Evolutionary conservation across 257 asterid species (phyloP), one percentile per base, ranked within the genome.

Genomic region (Prunella vulgaris): DNA sequence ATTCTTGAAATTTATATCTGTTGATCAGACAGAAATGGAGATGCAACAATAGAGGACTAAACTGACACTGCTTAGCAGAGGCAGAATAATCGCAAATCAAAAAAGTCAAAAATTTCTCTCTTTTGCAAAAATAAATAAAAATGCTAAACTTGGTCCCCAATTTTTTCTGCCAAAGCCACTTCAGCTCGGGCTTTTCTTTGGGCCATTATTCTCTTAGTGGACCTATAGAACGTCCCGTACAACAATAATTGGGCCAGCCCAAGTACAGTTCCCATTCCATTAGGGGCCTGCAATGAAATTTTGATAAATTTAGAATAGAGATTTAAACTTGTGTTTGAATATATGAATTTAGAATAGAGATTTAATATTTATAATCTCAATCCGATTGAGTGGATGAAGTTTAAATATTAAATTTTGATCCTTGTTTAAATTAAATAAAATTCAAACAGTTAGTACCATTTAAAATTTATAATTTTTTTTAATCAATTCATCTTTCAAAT

Each of bases 241-340:
- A 94, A 69, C 2, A 89, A 1, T 6, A 94, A 66, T n/a, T 94
- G 99, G 66, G 86, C 88, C 79, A 89, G 79, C 61, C 94, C 98
- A 42, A 94, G 91, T 5, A 80, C 6, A 0, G 87, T 4, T 48
- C 99, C 99, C 76, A 80, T 76, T 38, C 86, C 88, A 68, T 91
- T 94, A 0, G 99, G 97, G 5, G 84, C 85, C 99, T 94, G 70
- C 81, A 71, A 51, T 14, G 4, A 46, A 38, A 62, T 3, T 13
- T 40, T 21, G 37, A 12, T 10, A n/a, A n/a, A n/a, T n/a, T n/a
- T n/a, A n/a, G n/a, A n/a, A n/a, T n/a, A n/a, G n/a, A n/a, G n/a
- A n/a, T n/a, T n/a, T n/a, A n/a, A n/a, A n/a, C n/a, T n/a, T n/a
- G n/a, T n/a, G n/a, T n/a, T n/a, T n/a, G n/a, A n/a, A n/a, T n/a